Evolutionary conservation across 192 early-diverging fungal genomes (phyloP), one percentile per base, ranked within the genome.

Genomic region (Rhizoclosmatium sp.): DNA sequence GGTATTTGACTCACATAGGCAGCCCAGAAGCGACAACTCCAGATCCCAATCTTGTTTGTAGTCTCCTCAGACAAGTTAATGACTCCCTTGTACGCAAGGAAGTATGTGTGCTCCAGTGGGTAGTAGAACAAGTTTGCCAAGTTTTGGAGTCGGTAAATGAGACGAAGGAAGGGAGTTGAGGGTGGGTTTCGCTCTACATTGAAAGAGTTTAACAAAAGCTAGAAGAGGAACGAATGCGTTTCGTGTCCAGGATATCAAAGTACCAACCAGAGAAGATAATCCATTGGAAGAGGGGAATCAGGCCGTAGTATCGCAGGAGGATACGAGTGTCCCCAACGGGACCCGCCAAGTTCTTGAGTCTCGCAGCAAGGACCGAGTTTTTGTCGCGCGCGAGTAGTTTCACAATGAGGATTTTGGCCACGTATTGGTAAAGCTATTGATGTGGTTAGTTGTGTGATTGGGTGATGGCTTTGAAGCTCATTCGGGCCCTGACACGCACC

Each of bases 11-110:
- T 54, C 31, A 97, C 95, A 87, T 96, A 97, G 31, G 86, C 88
- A 0, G 96, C 97, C 97, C 97, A 99, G 91, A 96, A 96, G 44
- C 97, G 89, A 80, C 97, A 99, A 65, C 91, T 92, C 97, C 97
- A 99, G 73, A 96, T 93, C 31, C 93, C 93, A 65, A 96, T 88
- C 47, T 85, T 83, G 78, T 96, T 93, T 46, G 92, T 90, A 39
- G 89, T 90, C 45, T 88, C 86, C 54, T 93, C 91, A 7, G 92
- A 85, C 64, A 97, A 82, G 23, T 91, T 87, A 60, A 98, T 91
- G 21, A 98, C 87, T 60, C 93, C 88, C 78, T 99, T 95, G 39
- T 91, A 88, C 4, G 90, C 94, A 65, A 99, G 87, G 95, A 95
- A 99, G 89, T 96, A 99, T 47, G 91, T 87, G 82, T 99, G 97